A percentile compares a stretch with the other conserved stretches of the same genome.
Conservation (phyloP, 2,329 filamentous ascomycete genomes). For the Fusarium siculi region DNA sequence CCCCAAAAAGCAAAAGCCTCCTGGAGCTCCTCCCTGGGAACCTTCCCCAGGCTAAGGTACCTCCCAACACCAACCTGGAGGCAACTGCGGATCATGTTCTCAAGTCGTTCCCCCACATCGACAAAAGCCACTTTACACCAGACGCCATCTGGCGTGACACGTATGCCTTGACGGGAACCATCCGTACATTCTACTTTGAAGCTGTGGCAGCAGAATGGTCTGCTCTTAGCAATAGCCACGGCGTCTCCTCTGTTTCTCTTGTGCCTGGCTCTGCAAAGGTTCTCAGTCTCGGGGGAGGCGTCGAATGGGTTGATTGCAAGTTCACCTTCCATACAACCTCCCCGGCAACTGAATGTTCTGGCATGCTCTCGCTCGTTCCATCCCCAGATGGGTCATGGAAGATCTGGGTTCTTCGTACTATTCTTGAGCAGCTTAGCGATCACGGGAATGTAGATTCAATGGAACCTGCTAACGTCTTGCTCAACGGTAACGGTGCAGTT, state of each 20-base stretch:
- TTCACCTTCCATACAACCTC: not conserved
- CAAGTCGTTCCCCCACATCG: not conserved
- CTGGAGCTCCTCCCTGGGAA: not conserved
- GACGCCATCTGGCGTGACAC: not conserved
- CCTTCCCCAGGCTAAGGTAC: not conserved
- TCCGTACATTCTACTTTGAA: not conserved
- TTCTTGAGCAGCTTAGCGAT: not conserved
- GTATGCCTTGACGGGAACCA: not conserved
- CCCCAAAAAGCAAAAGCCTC: not conserved
- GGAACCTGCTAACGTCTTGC: not conserved
- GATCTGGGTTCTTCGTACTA: not conserved
- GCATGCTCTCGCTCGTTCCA: not conserved
- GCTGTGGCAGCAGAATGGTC: not conserved
- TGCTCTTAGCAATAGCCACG: not conserved
- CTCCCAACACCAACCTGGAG: not conserved
- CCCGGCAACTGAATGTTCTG: not conserved
- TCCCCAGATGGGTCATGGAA: not conserved
- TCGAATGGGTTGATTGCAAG: not conserved
- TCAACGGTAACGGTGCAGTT: not conserved
- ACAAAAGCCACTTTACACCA: not conserved
- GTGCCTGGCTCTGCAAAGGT: not conserved
- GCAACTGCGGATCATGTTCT: not conserved
- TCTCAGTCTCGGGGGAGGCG: not conserved
- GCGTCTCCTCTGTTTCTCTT: not conserved
- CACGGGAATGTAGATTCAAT: not conserved